phyloP scores from a whole-genome alignment of 805 yeast species.

The Saccharomycopsis amapae region DNA sequence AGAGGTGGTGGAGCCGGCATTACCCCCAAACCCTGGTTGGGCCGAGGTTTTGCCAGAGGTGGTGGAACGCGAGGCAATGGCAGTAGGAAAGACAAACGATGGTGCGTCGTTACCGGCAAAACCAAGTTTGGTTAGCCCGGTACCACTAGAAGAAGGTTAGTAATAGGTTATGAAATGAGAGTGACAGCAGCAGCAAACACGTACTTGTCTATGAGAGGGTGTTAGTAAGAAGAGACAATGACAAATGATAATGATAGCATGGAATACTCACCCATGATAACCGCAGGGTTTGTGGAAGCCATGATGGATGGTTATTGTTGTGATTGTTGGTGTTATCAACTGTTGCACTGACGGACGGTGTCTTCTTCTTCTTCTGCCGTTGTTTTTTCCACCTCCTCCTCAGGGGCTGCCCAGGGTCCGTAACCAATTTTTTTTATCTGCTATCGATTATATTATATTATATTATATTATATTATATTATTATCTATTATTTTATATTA shows the following conservation, averaged over 20 bases:
- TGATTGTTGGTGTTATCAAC: too few species aligned
- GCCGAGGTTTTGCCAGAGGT: slow-evolving; percentile 29
- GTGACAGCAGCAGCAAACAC: not conserved
- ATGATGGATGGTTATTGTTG: slow-evolving; percentile 3
- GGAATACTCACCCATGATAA: slow-evolving; percentile 17
- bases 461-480: too few species aligned
- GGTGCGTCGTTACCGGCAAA: slow-evolving; percentile 99
- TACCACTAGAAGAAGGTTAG: slow-evolving; percentile 55
- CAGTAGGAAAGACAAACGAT: slow-evolving; percentile 95
- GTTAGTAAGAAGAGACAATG: not conserved
- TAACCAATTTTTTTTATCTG: too few species aligned
- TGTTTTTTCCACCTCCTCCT: too few species aligned
- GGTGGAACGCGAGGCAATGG: slow-evolving; percentile 49
- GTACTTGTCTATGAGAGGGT: slow-evolving; percentile 5
- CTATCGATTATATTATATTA: too few species aligned
- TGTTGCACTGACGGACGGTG: too few species aligned
- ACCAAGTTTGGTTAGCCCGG: slow-evolving; percentile 94
- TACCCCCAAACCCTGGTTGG: slow-evolving; percentile 21
- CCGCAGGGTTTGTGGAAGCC: slow-evolving; percentile 21
- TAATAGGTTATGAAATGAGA: not conserved
- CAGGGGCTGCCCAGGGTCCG: too few species aligned
- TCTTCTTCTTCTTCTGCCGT: too few species aligned
- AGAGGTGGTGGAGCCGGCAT: slow-evolving; percentile 5
- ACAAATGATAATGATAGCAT: not conserved
- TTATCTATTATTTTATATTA: too few species aligned